These are phyloP conservation scores for Xylaria arbuscula DNA, from an alignment of 2,329 filamentous ascomycete species.

Conservation along the genomic window DNA sequence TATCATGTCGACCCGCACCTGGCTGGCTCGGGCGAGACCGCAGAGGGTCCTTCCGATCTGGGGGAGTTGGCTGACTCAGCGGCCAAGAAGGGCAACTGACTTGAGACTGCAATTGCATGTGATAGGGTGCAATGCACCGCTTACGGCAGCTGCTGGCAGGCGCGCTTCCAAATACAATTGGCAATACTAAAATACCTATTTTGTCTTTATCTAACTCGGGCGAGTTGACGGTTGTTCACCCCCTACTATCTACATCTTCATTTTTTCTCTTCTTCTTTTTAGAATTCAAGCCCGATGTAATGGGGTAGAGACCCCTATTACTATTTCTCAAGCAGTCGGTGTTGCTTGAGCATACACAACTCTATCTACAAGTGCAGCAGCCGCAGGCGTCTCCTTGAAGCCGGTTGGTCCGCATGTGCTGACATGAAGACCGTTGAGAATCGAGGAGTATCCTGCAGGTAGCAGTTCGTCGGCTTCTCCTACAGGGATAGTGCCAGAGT, in stretches of 20 bases:
- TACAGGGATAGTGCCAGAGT: slow-evolving; percentile 62
- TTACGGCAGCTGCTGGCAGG: neutral
- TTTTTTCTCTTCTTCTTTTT: too few relatives aligned
- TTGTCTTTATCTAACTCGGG: too few relatives aligned
- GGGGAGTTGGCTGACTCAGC: slow-evolving; percentile 11
- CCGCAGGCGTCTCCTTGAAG: slow-evolving; percentile 20
- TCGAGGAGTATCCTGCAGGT: slow-evolving; percentile 48
- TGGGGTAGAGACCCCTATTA: too few relatives aligned
- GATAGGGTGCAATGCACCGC: neutral
- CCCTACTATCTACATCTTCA: neutral
- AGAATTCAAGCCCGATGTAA: neutral
- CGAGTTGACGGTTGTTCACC: neutral
- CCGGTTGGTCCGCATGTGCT: slow-evolving; percentile 41
- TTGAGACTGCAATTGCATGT: neutral
- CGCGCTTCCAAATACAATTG: too few relatives aligned
- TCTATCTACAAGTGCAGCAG: slow-evolving; percentile 12
- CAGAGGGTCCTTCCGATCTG: slow-evolving; percentile 30
- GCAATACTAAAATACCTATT: too few relatives aligned
- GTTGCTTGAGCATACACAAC: slow-evolving; percentile 26
- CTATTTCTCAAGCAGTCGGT: slow-evolving; percentile 22
- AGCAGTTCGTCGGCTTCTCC: slow-evolving; percentile 52
- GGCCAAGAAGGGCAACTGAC: slow-evolving; percentile 11
- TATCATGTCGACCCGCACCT: slow-evolving; percentile 12
- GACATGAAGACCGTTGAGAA: slow-evolving; percentile 48
- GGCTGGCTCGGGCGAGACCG: slow-evolving; percentile 8